These are phyloP conservation scores for Orbilia brochopaga DNA, from an alignment of 2,329 filamentous ascomycete genomes.

Conservation along the genomic window DNA sequence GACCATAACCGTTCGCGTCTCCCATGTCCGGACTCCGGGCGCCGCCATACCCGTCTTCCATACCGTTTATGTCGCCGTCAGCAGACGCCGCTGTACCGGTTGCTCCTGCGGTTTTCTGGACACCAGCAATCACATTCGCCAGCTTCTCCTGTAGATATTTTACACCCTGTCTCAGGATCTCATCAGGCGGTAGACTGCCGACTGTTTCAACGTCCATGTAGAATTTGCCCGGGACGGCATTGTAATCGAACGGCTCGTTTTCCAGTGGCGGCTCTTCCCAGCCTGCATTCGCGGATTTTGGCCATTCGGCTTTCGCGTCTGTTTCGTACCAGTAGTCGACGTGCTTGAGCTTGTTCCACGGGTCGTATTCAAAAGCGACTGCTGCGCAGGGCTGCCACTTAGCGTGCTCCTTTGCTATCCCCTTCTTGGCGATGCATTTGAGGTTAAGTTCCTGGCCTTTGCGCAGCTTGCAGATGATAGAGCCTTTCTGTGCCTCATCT, in stretches of 20 bases:
- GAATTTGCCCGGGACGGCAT: slow-evolving; percentile 81
- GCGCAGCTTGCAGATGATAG: slow-evolving; percentile 86
- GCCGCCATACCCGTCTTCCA: slow-evolving; percentile 52
- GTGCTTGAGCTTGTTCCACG: slow-evolving; percentile 92
- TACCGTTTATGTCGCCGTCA: slow-evolving; percentile 56
- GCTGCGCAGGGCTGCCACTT: slow-evolving; percentile 96
- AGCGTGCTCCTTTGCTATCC: slow-evolving; percentile 96
- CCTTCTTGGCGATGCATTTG: slow-evolving; percentile 94
- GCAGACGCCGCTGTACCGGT: slow-evolving; percentile 60
- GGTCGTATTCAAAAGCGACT: slow-evolving; percentile 96
- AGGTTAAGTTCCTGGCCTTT: slow-evolving; percentile 89
- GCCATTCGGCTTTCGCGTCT: slow-evolving; percentile 83
- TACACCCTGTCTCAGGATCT: slow-evolving; percentile 87
- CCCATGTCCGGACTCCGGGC: slow-evolving; percentile 47
- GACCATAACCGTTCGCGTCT: slow-evolving; percentile 48
- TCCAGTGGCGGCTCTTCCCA: slow-evolving; percentile 81
- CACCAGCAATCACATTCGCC: slow-evolving; percentile 73
- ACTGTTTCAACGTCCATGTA: slow-evolving; percentile 93
- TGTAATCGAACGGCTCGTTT: slow-evolving; percentile 87
- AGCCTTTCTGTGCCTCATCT: slow-evolving; percentile 79
- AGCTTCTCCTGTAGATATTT: slow-evolving; percentile 88
- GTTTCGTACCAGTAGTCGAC: slow-evolving; percentile 94
- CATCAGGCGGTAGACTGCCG: slow-evolving; percentile 85
- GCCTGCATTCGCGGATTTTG: slow-evolving; percentile 77
- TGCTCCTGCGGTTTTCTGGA: slow-evolving; percentile 66